These are phyloP conservation scores for Vitis hybrid DNA, from an alignment of 177 flowering plant species.

Conservation along the genomic window DNA sequence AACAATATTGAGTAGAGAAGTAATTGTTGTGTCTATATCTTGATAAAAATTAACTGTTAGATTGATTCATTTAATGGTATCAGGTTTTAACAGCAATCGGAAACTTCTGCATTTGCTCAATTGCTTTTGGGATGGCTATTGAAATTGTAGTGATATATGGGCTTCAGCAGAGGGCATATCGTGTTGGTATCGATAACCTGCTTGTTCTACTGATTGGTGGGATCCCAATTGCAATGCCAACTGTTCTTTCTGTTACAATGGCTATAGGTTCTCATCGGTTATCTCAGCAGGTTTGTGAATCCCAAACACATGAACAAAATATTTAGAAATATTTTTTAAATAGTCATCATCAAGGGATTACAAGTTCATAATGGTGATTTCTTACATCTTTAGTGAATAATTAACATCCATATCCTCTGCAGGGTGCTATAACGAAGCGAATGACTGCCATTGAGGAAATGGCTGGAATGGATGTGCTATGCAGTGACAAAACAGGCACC, in stretches of 20 bases:
- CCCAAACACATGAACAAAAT: background rate
- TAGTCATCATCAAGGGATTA: background rate
- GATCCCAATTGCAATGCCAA: slow-evolving; percentile 83
- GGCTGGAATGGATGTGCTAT: slow-evolving; percentile 71
- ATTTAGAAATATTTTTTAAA: background rate
- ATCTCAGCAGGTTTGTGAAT: slow-evolving; percentile 62
- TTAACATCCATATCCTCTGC: slow-evolving; percentile 5
- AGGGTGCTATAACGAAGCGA: slow-evolving; percentile 88
- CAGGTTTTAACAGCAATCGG: slow-evolving; percentile 82
- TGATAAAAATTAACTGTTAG: background rate
- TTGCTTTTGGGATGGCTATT: slow-evolving; percentile 66
- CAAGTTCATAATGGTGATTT: background rate
- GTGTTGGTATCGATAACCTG: slow-evolving; percentile 66
- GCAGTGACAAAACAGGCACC: slow-evolving; percentile 89
- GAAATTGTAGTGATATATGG: slow-evolving; percentile 63
- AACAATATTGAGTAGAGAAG: background rate
- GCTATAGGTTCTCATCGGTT: slow-evolving; percentile 81
- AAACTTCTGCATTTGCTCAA: slow-evolving; percentile 78
- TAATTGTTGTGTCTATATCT: background rate
- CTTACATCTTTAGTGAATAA: background rate
- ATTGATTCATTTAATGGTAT: slow-evolving; percentile 6
- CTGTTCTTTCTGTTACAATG: slow-evolving; percentile 83
- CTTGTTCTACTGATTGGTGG: slow-evolving; percentile 80
- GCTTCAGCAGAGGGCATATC: slow-evolving; percentile 40
- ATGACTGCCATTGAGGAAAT: slow-evolving; percentile 85